Evolutionary conservation across 2,329 filamentous ascomycete species (phyloP), one percentile per base, ranked within the genome.

Genomic region (Sporothrix variecibatus): DNA sequence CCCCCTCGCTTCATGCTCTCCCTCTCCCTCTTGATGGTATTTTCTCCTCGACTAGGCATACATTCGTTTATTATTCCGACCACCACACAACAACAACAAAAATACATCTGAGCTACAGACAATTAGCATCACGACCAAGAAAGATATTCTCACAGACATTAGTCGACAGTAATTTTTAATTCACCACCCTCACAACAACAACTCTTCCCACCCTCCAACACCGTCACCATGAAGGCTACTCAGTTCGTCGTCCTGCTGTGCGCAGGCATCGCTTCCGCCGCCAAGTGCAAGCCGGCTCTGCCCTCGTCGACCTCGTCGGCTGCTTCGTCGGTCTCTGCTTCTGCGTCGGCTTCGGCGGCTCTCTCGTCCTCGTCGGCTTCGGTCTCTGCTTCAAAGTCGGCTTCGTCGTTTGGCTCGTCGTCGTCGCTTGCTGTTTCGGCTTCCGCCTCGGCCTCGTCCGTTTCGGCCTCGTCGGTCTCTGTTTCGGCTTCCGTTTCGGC

Each of bases 71-170:
- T 17, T 26, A 15, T 51, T 49, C 17, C 40, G 38, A 64, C 58
- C 58, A 62, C 31, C 31, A 31, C 31, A 31, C 53, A 49, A 11
- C 23, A 26, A 9, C 51, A 26, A 12, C n/a, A 56, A 11, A 40
- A 31, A 26, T 40, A 68, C 64, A 68, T 49, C 64, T 68, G 64
- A 7, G 64, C 64, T 68, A 68, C 64, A 68, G 64, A 68, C 64
- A 68, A 68, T 68, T 68, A 68, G 64, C 64, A 68, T 49, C 15
- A 43, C 40, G 23, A 64, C 64, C 43, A 28, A 17, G 17, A 31
- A 51, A 68, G 40, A 49, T 20, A 49, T 49, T 31, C 6, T 31
- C 17, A 58, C 23, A 68, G 17, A 68, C 40, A 11, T n/a, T 17
- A 15, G 56, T 62, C 26, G 8, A 60, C 26, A 31, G 28, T 28